Conservation (phyloP, 148 eudicot genomes). For the Chenopodium quinoa region DNA sequence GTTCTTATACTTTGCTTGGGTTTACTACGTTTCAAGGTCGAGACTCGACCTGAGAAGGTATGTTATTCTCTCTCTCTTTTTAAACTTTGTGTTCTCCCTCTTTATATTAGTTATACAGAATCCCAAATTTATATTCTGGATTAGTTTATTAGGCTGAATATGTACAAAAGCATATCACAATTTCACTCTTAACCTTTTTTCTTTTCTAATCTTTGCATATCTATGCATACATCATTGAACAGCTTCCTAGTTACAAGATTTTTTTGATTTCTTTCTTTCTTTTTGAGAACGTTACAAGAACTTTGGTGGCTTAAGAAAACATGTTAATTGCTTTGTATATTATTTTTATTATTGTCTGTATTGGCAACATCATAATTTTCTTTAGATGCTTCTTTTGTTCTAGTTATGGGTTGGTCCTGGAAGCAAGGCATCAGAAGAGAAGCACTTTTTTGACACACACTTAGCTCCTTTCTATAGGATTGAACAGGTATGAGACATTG, state of each 20-base stretch:
- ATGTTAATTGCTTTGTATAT: slow-evolving; percentile 1
- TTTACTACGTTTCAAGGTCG: slow-evolving; percentile 57
- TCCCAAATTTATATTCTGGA: neutral
- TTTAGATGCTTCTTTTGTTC: slow-evolving; percentile 25
- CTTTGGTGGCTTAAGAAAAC: neutral
- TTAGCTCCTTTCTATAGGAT: slow-evolving; percentile 74
- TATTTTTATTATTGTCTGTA: neutral
- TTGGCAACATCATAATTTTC: neutral
- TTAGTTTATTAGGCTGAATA: neutral
- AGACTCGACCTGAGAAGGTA: slow-evolving; percentile 78
- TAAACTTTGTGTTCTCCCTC: neutral
- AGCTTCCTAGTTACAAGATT: no score
- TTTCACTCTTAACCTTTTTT: neutral
- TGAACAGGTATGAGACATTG: slow-evolving; percentile 50
- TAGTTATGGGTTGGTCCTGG: slow-evolving; percentile 82
- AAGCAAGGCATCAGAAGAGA: slow-evolving; percentile 72
- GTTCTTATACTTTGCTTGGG: slow-evolving; percentile 67
- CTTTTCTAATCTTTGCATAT: no score
- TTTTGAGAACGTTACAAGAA: neutral
- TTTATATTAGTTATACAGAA: neutral
- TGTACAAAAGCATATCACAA: neutral
- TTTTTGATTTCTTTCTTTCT: no score
- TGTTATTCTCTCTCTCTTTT: neutral
- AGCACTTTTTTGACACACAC: slow-evolving; percentile 61
- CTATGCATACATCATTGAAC: no score